Evolutionary conservation across 2,329 filamentous ascomycete genomes (phyloP).

Genomic region (Xylariaceae sp.): DNA sequence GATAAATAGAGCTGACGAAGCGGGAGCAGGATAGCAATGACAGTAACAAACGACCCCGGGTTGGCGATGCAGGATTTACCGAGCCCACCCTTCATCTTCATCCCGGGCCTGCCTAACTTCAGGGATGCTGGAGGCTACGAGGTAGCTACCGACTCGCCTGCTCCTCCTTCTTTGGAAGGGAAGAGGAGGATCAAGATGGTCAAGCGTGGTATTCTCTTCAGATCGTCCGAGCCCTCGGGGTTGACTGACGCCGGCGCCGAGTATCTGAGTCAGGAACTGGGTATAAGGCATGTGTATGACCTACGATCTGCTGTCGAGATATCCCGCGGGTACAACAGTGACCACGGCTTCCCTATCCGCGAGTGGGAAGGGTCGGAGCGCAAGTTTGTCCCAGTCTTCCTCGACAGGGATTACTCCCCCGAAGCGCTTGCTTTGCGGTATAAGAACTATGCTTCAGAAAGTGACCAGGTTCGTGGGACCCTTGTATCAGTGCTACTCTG

Average conservation of each 20-base stretch:
- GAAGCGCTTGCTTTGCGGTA: conserved; percentile 52
- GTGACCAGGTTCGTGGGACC: conserved; percentile 21
- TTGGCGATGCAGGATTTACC: conserved; percentile 10
- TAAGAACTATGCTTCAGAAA: conserved; percentile 44
- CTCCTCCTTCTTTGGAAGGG: conserved; percentile 5
- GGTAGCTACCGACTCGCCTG: conserved; percentile 26
- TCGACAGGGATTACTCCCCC: conserved; percentile 50
- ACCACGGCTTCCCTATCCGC: conserved; percentile 32
- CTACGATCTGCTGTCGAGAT: conserved; percentile 46
- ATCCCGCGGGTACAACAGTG: conserved; percentile 32
- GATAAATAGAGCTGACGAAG: neutral
- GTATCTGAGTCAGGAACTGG: conserved; percentile 44
- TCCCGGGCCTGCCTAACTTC: conserved; percentile 61
- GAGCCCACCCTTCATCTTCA: conserved; percentile 43
- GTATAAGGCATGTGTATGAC: conserved; percentile 46
- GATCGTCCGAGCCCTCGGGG: conserved; percentile 60
- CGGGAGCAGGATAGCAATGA: conserved; percentile 1
- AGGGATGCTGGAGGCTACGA: conserved; percentile 61
- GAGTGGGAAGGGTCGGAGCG: conserved; percentile 48
- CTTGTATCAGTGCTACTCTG: neutral
- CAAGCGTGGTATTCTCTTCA: conserved; percentile 53
- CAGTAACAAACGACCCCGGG: conserved; percentile 2
- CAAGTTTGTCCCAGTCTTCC: conserved; percentile 56
- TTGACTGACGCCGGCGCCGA: conserved; percentile 49
- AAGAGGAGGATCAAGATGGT: conserved; percentile 33